phyloP scores from a whole-genome alignment of 371 early-diverging fungal genomes.

The Choanephora cucurbitarum region DNA sequence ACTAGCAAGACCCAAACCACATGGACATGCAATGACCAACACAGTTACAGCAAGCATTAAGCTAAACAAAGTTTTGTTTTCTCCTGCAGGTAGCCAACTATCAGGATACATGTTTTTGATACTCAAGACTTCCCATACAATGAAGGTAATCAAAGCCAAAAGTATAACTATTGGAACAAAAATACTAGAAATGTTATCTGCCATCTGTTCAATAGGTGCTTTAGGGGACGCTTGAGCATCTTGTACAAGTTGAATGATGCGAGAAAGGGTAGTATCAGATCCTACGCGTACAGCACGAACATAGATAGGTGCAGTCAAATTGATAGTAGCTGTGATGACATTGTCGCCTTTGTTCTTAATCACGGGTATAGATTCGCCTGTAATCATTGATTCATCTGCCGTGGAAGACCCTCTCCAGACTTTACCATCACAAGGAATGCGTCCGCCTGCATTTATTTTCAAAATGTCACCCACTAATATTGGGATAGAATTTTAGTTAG shows the following conservation, averaged over 20 bases:
- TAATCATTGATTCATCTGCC: conserved; percentile 82
- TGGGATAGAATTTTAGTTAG: background rate
- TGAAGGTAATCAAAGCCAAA: conserved; percentile 57
- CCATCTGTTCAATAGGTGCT: conserved; percentile 66
- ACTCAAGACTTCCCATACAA: conserved; percentile 57
- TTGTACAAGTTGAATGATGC: conserved; percentile 68
- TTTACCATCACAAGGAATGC: conserved; percentile 72
- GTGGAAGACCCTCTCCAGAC: conserved; percentile 60
- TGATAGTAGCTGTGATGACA: conserved; percentile 66
- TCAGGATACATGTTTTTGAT: conserved; percentile 41
- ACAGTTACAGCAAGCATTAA: conserved; percentile 60
- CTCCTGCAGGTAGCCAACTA: conserved; percentile 46
- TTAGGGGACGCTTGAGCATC: conserved; percentile 71
- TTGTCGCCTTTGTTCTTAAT: conserved; percentile 55
- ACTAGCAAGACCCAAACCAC: conserved; percentile 74
- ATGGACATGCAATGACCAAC: conserved; percentile 76
- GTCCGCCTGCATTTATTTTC: conserved; percentile 65
- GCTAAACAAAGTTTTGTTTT: conserved; percentile 42
- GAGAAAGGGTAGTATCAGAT: conserved; percentile 62
- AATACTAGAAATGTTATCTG: conserved; percentile 63
- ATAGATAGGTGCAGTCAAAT: conserved; percentile 54
- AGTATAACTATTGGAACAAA: conserved; percentile 63
- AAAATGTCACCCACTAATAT: conserved; percentile 62
- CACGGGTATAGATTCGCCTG: conserved; percentile 81
- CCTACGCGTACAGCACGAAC: conserved; percentile 63